phyloP scores from a whole-genome alignment of 2,329 filamentous ascomycete species.

The Golovinomyces cichoracearum region DNA sequence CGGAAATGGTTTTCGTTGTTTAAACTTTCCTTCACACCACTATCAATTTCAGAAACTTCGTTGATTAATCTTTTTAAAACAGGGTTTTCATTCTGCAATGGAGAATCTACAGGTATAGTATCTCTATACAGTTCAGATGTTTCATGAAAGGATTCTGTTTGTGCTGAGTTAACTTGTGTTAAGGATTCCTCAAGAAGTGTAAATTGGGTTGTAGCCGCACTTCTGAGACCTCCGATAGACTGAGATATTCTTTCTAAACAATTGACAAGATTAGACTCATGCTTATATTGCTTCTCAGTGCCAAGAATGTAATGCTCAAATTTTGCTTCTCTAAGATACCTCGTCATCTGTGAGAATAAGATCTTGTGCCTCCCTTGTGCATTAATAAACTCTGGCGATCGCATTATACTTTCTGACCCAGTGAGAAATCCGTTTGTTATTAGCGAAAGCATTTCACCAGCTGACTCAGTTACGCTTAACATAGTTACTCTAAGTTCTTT shows the following conservation, averaged over 20 bases:
- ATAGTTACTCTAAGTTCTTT: constrained; percentile 47
- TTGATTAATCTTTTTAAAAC: constrained; percentile 32
- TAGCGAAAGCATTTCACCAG: constrained; percentile 56
- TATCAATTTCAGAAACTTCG: constrained; percentile 31
- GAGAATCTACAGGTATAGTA: constrained; percentile 7
- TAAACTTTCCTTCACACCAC: constrained; percentile 16
- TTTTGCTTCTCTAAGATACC: constrained; percentile 61
- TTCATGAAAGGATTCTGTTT: constrained; percentile 3
- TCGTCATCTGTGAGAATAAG: constrained; percentile 43
- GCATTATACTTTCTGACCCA: constrained; percentile 54
- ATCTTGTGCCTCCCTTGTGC: constrained; percentile 38
- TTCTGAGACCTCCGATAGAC: constrained; percentile 69
- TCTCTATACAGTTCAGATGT: constrained; percentile 3
- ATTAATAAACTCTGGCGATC: constrained; percentile 35
- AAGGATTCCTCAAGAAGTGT: constrained; percentile 43
- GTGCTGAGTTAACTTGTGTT: constrained; percentile 5
- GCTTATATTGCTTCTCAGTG: constrained; percentile 48
- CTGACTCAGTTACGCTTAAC: constrained; percentile 43
- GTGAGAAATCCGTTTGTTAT: constrained; percentile 66
- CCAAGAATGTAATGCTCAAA: constrained; percentile 69
- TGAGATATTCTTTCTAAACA: constrained; percentile 68
- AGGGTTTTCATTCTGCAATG: constrained; percentile 20
- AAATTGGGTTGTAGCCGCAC: constrained; percentile 74
- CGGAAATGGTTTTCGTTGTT: neutral
- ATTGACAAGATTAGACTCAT: constrained; percentile 57